Conservation (phyloP, 2,329 filamentous ascomycete genomes). For the Epichloe bromicola region DNA sequence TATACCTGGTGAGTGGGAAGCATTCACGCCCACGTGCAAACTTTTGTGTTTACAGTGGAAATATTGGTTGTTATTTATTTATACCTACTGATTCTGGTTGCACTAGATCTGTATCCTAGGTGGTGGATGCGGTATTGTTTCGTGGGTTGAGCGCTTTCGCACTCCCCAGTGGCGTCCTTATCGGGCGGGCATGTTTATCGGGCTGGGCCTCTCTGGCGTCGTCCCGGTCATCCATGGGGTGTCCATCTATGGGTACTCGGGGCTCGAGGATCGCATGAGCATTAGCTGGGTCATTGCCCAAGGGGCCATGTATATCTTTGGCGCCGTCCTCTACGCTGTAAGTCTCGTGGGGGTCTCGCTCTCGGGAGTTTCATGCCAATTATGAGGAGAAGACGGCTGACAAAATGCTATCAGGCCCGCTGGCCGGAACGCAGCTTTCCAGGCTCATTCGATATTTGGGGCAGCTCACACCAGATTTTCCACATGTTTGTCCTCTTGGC, state of each 20-base stretch:
- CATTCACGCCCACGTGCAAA: background rate
- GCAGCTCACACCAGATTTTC: slow-evolving; percentile 92
- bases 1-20: slow-evolving; percentile 51
- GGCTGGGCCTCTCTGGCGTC: slow-evolving; percentile 71
- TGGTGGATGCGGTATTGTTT: slow-evolving; percentile 60
- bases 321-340: slow-evolving; percentile 76
- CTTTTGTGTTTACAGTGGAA: background rate
- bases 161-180: slow-evolving; percentile 75
- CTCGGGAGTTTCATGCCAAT: background rate
- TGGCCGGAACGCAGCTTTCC: slow-evolving; percentile 73
- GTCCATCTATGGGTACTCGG: slow-evolving; percentile 48
- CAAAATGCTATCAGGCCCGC: slow-evolving; percentile 38
- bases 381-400: background rate
- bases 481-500: slow-evolving; percentile 80
- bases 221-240: slow-evolving; percentile 73
- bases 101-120: slow-evolving; percentile 64
- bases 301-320: slow-evolving; percentile 72
- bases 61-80: background rate
- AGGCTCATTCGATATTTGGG: slow-evolving; percentile 77
- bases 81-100: background rate
- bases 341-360: slow-evolving; percentile 18
- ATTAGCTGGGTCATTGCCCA: slow-evolving; percentile 70
- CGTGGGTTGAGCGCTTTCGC: slow-evolving; percentile 71
- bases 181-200: slow-evolving; percentile 78
- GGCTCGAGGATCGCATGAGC: slow-evolving; percentile 61